Evolutionary conservation across 108 stramenopile species (phyloP).

Genomic region (Cyclotella choctawhatcheeana): DNA sequence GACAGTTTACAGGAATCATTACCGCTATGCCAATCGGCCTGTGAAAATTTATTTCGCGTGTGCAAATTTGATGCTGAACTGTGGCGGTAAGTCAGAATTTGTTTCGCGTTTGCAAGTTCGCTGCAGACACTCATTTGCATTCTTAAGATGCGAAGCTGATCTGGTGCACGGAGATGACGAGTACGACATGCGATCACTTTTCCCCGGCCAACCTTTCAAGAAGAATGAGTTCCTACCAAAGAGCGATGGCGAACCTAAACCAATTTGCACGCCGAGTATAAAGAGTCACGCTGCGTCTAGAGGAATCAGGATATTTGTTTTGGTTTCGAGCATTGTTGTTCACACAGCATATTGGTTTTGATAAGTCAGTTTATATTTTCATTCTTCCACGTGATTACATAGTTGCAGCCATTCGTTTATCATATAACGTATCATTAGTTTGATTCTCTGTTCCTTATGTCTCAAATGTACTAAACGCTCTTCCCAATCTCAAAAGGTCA

Average conservation of each 20-base stretch:
- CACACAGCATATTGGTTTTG: too few relatives aligned
- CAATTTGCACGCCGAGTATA: conserved; percentile 52
- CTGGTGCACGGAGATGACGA: conserved; percentile 37
- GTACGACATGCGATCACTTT: conserved; percentile 20
- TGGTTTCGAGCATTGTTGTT: too few relatives aligned
- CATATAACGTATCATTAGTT: too few relatives aligned
- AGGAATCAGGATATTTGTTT: not conserved
- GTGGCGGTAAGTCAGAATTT: conserved; percentile 39
- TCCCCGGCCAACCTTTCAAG: conserved; percentile 48
- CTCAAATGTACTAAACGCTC: conserved; percentile 59
- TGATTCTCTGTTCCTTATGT: conserved; percentile 31
- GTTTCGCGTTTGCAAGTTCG: conserved; percentile 42
- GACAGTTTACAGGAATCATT: conserved; percentile 42
- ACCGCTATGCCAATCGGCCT: conserved; percentile 47
- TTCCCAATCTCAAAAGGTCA: conserved; percentile 75
- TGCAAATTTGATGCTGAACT: conserved; percentile 29
- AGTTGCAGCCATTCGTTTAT: too few relatives aligned
- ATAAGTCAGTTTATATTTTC: too few relatives aligned
- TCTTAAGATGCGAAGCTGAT: conserved; percentile 38
- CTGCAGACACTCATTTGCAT: too few relatives aligned
- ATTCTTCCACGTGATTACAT: too few relatives aligned
- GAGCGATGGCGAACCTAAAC: conserved; percentile 12
- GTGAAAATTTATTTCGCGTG: conserved; percentile 47
- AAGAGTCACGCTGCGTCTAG: conserved; percentile 15
- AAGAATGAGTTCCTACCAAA: conserved; percentile 41